A percentile compares a stretch with the other conserved stretches of the same genome.
Conservation (phyloP, 768 basidiomycete species). For the Rhizopogon roseolus region DNA sequence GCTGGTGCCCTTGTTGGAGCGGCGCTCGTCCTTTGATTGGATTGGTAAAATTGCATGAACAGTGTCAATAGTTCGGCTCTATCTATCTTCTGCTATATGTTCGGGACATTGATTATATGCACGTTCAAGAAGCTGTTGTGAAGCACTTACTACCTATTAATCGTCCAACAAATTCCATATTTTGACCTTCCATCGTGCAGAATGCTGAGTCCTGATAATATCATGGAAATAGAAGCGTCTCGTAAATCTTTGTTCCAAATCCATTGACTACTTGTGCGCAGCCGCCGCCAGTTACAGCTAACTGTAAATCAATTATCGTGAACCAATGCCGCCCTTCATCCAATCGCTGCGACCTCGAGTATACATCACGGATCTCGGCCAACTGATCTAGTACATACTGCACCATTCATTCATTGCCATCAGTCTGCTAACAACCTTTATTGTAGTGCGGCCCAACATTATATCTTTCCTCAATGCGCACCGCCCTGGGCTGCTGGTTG, state of each 20-base stretch:
- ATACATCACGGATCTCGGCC: no score
- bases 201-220: no score
- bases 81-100: background rate
- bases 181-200: no score
- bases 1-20: slow-evolving; percentile 22
- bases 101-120: background rate
- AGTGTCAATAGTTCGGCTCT: background rate
- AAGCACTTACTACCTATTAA: background rate
- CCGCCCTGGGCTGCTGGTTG: background rate
- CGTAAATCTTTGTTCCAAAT: no score
- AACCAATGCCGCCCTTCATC: no score
- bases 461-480: background rate
- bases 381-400: background rate
- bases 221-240: background rate
- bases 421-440: background rate
- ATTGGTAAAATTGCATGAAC: background rate
- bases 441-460: background rate
- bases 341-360: background rate
- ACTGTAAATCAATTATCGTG: no score
- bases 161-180: no score
- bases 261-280: no score
- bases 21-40: slow-evolving; percentile 15
- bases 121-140: background rate
- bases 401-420: background rate
- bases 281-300: no score